Evolutionary conservation across 768 basidiomycete species (phyloP).

Genomic region (Tulasnella sp.): DNA sequence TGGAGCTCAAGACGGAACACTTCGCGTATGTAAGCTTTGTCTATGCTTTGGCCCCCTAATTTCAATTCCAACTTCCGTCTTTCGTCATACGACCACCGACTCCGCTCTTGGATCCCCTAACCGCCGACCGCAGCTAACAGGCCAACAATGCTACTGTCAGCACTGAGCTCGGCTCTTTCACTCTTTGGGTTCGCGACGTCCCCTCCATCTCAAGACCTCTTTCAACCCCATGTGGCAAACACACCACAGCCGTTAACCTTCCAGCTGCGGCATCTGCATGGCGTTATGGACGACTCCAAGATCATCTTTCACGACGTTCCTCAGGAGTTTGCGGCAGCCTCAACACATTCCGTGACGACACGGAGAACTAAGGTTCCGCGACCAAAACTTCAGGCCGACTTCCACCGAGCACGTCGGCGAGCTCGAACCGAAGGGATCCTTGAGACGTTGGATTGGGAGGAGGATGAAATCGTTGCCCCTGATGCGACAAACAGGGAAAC

Average conservation of each 20-base stretch:
- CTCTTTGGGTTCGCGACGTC: not conserved
- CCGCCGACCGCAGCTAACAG: not conserved
- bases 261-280: constrained; percentile 31
- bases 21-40: constrained; percentile 9
- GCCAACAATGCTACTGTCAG: constrained; percentile 11
- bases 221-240: constrained; percentile 21
- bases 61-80: constrained; percentile 20
- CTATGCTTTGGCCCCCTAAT: constrained; percentile 20
- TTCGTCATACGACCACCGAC: constrained; percentile 1
- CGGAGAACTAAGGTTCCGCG: constrained; percentile 19
- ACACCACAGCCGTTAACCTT: constrained; percentile 31
- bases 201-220: constrained; percentile 9
- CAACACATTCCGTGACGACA: constrained; percentile 22
- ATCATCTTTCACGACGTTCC: constrained; percentile 34
- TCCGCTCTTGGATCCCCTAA: constrained; percentile 21
- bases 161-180: constrained; percentile 16
- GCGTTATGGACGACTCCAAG: constrained; percentile 16
- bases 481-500: constrained; percentile 73
- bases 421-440: not conserved
- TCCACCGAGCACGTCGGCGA: constrained; percentile 30
- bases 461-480: constrained; percentile 66
- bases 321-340: not conserved
- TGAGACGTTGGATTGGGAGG: constrained; percentile 57
- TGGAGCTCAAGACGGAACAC: not conserved
- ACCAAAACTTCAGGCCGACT: constrained; percentile 21